Percentiles rank a stretch among this genome's conserved stretches.
Evolutionary conservation across 257 asterid genomes (phyloP).

Genomic region (Rhazya stricta): DNA sequence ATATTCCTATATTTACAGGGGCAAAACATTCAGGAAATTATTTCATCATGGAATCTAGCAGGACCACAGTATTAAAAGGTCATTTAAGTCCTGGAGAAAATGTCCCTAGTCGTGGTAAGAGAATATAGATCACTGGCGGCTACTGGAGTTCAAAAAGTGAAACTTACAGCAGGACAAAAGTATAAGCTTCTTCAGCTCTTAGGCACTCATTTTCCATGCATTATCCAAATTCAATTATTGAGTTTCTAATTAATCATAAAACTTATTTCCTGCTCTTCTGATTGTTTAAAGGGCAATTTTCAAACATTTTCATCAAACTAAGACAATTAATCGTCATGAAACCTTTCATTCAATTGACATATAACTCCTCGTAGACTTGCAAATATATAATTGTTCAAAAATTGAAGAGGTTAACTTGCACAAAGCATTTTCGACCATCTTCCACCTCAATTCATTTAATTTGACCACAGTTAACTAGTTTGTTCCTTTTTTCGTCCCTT

Average conservation of each 20-base stretch:
- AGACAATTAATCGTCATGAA: too few relatives aligned
- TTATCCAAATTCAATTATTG: not conserved
- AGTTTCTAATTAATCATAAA: not conserved
- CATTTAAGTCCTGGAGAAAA: not conserved
- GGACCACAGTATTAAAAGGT: not conserved
- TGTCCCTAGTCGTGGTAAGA: not conserved
- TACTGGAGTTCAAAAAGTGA: not conserved
- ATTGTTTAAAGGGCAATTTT: not conserved
- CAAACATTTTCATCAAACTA: not conserved
- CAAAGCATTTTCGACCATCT: not conserved
- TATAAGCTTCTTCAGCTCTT: not conserved
- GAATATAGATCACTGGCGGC: not conserved
- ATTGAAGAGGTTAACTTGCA: not conserved
- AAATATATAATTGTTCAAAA: not conserved
- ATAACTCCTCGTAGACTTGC: not conserved
- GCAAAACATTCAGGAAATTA: not conserved
- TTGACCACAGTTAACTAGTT: not conserved
- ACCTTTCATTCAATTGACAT: not conserved
- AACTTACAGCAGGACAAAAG: not conserved
- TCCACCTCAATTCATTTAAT: not conserved
- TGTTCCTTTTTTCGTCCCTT: not conserved
- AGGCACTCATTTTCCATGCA: not conserved
- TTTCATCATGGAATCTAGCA: not conserved
- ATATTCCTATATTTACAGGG: not conserved
- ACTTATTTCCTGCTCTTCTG: not conserved